Percentiles rank a stretch among this genome's conserved stretches.
phyloP scores from a whole-genome alignment of 202 grass and related monocot genomes.

The Eragrostis tef region DNA sequence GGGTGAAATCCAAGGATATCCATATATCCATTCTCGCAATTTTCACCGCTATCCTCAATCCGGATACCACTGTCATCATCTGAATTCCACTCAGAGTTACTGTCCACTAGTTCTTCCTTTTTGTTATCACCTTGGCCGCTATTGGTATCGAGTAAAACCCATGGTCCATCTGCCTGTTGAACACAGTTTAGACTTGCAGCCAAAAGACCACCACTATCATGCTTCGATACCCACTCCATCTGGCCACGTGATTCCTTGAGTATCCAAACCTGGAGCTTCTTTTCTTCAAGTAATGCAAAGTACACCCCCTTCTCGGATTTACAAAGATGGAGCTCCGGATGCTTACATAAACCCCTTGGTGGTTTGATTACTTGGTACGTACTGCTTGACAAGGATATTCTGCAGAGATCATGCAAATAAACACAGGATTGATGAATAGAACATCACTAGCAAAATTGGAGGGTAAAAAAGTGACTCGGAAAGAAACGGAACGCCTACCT shows the following conservation, averaged over 20 bases:
- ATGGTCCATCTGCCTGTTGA: no score
- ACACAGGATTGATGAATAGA: no score
- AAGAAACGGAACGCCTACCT: no score
- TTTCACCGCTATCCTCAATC: background rate
- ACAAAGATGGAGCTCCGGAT: background rate
- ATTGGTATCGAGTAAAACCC: no score
- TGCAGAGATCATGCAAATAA: no score
- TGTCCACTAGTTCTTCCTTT: background rate
- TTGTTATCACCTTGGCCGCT: no score
- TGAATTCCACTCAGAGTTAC: background rate
- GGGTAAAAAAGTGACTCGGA: no score
- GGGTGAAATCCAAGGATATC: constrained; percentile 22
- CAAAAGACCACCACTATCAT: background rate
- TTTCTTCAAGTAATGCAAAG: background rate
- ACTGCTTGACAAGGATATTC: no score
- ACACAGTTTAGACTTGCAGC: no score
- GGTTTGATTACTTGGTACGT: no score
- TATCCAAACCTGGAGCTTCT: background rate
- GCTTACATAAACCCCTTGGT: background rate
- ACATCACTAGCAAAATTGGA: no score
- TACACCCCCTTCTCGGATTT: constrained; percentile 20
- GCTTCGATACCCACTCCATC: background rate
- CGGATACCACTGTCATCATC: background rate
- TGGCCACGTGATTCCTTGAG: background rate
- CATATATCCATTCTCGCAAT: no score